Percentiles rank a stretch among this genome's conserved stretches.
phyloP scores from a whole-genome alignment of 2,329 filamentous ascomycete species.

The Alternaria alternata region DNA sequence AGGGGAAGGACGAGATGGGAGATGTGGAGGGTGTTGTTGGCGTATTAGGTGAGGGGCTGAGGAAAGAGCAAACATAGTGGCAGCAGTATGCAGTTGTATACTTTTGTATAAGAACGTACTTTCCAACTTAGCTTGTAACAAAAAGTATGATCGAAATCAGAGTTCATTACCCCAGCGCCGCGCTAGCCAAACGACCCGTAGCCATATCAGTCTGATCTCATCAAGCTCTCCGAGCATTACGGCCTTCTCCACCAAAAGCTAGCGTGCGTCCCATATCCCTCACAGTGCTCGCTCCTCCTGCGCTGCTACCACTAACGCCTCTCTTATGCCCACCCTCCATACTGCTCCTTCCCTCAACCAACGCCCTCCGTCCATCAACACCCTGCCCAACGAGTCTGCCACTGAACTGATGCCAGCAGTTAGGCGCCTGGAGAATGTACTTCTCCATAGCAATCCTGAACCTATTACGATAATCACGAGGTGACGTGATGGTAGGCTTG shows the following conservation, averaged over 20 bases:
- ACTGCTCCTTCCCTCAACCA: conserved; percentile 18
- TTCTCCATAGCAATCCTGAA: conserved; percentile 97
- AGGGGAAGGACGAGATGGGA: conserved; percentile 33
- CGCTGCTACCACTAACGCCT: conserved; percentile 27
- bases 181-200: background rate
- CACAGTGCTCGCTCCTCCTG: conserved; percentile 8
- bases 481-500: conserved; percentile 92
- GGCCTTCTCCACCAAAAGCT: background rate
- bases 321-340: conserved; percentile 23
- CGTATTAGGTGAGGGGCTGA: conserved; percentile 25
- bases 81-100: background rate
- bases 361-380: conserved; percentile 24
- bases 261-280: conserved; percentile 10
- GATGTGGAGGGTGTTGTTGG: conserved; percentile 32
- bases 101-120: background rate
- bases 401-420: conserved; percentile 76
- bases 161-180: background rate
- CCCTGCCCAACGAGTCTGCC: conserved; percentile 33
- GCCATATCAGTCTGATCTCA: background rate
- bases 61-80: background rate
- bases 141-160: background rate
- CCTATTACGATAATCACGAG: conserved; percentile 95
- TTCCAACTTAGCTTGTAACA: background rate
- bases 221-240: background rate
- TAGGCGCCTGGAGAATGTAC: conserved; percentile 78